Evolutionary conservation across 306 rosid genomes (phyloP), one percentile per base, ranked within the genome.

Genomic region (Vicia sativa): DNA sequence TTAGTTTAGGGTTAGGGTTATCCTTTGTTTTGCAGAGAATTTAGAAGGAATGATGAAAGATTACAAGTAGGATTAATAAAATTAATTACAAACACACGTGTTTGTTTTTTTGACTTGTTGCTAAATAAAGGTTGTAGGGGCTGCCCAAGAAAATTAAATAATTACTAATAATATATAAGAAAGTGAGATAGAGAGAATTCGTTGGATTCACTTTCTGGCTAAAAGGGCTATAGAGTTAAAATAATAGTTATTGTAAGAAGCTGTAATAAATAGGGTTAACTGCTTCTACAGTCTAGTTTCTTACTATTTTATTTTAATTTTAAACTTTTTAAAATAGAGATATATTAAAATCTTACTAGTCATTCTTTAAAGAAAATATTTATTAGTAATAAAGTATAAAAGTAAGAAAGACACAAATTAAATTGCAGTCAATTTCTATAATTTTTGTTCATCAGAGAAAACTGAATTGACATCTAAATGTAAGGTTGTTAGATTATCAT

Each of bases 201-300:
- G 6, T 25, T 55, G 37, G 61, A 55, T 25, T 26, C 61, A 55
- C 61, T 18, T 25, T 54, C 16, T 25, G 1, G 37, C 15, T 34
- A 25, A 54, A 54, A 34, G 57, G 57, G 38, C 50, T 44, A 44
- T 5, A 14, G 15, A 18, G 56, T 49, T 49, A 49, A 49, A 49
- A 49, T 49, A 49, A 18, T 18, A 49, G 26, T 49, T 8, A 8
- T 7, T 2, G 7, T 48, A 7, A 18, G 29, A 10, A 19, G 57
- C 2, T 50, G n/a, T 21, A 52, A 21, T 52, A 21, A 52, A 21
- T 52, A 52, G 58, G 57, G 57, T 52, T 15, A 52, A 19, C 57
- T 52, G 57, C 57, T 52, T 52, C 59, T 53, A 11, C 59, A 53
- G 59, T 53, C n/a, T 53, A 53, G 14, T 3, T 52, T 10, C 21